Base-by-base conservation (phyloP, 371 early-diverging fungal genomes). In the Coemansia sp. region DNA sequence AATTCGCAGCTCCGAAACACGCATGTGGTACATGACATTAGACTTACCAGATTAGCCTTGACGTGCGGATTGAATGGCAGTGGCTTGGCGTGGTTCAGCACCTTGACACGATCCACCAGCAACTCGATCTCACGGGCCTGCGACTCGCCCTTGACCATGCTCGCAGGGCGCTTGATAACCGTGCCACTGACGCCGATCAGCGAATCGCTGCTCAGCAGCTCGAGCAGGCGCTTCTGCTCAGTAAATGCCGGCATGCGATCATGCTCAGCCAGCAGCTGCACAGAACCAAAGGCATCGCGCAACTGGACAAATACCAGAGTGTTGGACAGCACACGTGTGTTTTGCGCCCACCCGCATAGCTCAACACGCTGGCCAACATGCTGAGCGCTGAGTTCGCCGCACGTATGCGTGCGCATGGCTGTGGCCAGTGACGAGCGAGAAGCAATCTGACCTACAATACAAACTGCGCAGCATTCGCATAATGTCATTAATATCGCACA, bases 331-430 rank as follows among this genome's bases (percentile, higher is more conserved):
- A 65, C 67, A 7, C 82, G 70, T 40, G 90, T 73, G 53, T 82
- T 82, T 65, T 88, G 90, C 5, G 87, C 87, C 93, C 93, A 93
- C 14, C 93, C 93, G 69, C 86, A 86, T 25, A 93, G 73, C 2
- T 85, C 84, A 42, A 91, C 91, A 6, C 70, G 71, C 67, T 89
- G 81, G 11, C 88, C 89, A 42, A 86, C 81, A 67, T 89, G 77
- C 6, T 62, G 26, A 28, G 70, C 73, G 25, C 80, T 72, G 23
- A 93, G 72, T 7, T 89, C 84, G 16, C 90, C 90, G 67, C 91
- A 91, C 18, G 81, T 85, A 75, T 92, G 92, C 3, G 91, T 90
- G 52, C 91, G 77, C 72, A 77, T 72, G 58, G 50, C 42, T 20
- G 77, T 77, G 18, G 77, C 52, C 30, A 77, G 65, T 44, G 54